Conservation (phyloP, 768 basidiomycete genomes). For the Filobasidium wieringae region DNA sequence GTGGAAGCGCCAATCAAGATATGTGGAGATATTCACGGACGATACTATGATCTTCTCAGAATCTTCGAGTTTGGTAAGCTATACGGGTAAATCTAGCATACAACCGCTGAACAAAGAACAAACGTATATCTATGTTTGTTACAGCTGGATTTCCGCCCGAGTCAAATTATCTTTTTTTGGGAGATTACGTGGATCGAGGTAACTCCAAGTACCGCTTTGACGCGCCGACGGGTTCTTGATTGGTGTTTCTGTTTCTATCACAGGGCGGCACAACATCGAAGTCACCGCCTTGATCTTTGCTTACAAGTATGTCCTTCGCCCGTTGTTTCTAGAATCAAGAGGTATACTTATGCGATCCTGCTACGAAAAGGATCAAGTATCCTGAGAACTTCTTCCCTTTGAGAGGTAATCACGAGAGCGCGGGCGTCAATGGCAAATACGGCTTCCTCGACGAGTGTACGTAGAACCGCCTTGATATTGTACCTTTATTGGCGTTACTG, state of each 20-base stretch:
- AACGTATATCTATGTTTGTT: too few relatives aligned
- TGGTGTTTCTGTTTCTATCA: background rate
- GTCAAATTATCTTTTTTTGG: conserved; percentile 80
- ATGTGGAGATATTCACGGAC: conserved; percentile 1
- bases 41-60: background rate
- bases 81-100: too few relatives aligned
- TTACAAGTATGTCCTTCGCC: conserved; percentile 77
- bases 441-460: conserved; percentile 99
- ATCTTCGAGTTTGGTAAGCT: background rate
- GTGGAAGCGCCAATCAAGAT: conserved; percentile 1
- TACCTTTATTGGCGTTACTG: too few relatives aligned
- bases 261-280: background rate
- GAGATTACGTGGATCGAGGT: conserved; percentile 96
- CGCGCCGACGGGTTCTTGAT: conserved; percentile 76
- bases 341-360: conserved; percentile 90
- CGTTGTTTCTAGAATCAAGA: conserved; percentile 93
- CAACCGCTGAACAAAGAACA: too few relatives aligned
- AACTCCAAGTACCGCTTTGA: conserved; percentile 96
- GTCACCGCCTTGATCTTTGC: background rate
- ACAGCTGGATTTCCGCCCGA: conserved; percentile 53
- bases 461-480: conserved; percentile 22
- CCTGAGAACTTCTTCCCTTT: conserved; percentile 90
- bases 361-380: conserved; percentile 77
- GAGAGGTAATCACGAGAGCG: conserved; percentile 93
- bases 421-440: conserved; percentile 49